Evolutionary conservation across 208 protist genomes (phyloP), one percentile per base, ranked within the genome.

Genomic region (Trypanosoma conorhini): DNA sequence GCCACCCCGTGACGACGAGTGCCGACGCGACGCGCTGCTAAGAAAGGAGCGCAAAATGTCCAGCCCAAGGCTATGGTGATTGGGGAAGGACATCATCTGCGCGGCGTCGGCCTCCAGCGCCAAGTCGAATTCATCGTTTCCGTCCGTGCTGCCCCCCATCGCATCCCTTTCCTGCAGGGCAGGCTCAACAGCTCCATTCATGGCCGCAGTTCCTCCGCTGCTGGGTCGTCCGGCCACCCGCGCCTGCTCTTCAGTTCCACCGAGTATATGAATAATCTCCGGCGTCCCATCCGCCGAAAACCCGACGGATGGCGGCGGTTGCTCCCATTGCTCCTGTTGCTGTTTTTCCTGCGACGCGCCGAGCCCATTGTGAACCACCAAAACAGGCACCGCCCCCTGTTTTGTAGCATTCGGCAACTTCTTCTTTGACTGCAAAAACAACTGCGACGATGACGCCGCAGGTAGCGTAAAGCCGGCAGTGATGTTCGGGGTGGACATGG

Each of bases 61-160:
- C 51, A 87, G 69, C 0, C 81, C 79, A 62, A 86, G 86, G 33
- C 66, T 31, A 46, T 83, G 77, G 44, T 87, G 81, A 42, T 56
- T 82, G 42, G 85, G 70, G 35, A 68, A 60, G 3, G 70, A 76
- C 54, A 69, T 68, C 68, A 73, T 67, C 30, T 73, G 61, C 13
- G 68, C 61, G 0, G 70, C 58, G 67, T 74, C 42, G 68, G 44
- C 42, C 44, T 66, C 62, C 28, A 55, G 21, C n/a, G 15, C 17
- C 22, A 70, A 40, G 24, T 33, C 19, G 7, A 33, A 12, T 21
- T 70, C 35, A 7, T 46, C 40, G 8, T 35, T 42, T 12, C 5
- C 38, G 12, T n/a, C n/a, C n/a, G n/a, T n/a, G n/a, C n/a, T n/a
- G n/a, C 38, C 5, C 12, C 12, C 38, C 38, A 42, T 13, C 38